phyloP scores from a whole-genome alignment of 2,329 filamentous ascomycete species.

The Pestalotiopsis sp. region DNA sequence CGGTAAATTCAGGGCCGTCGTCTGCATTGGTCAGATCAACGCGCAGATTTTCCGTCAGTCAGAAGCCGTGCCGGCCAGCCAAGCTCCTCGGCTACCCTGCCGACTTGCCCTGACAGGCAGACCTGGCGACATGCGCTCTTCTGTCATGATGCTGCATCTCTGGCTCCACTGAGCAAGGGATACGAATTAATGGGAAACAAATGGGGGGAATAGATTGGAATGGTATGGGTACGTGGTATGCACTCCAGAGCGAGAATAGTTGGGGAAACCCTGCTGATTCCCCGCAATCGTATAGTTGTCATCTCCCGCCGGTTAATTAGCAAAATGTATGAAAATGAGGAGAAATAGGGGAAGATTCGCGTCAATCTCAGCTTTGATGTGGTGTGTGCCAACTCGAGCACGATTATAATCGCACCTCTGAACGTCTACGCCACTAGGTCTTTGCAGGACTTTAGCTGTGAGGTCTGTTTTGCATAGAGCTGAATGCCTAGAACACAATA shows the following conservation, averaged over 20 bases:
- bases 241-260: neutral
- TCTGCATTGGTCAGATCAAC: neutral
- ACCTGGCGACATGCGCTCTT: too few relatives aligned
- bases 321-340: neutral
- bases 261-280: slow-evolving; percentile 3
- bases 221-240: neutral
- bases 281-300: neutral
- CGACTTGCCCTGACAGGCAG: neutral
- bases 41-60: slow-evolving; percentile 8
- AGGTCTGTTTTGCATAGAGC: neutral
- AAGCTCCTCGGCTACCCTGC: neutral
- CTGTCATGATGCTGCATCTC: neutral
- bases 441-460: neutral
- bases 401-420: neutral
- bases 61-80: neutral
- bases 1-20: neutral
- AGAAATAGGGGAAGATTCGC: neutral
- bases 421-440: neutral
- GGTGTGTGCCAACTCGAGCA: neutral
- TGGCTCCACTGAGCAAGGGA: neutral
- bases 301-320: neutral
- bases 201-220: neutral
- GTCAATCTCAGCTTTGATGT: neutral
- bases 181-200: neutral
- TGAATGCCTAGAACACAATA: neutral